These are phyloP conservation scores for Termitomyces sp. DNA, from an alignment of 768 basidiomycete species.

Conservation along the genomic window DNA sequence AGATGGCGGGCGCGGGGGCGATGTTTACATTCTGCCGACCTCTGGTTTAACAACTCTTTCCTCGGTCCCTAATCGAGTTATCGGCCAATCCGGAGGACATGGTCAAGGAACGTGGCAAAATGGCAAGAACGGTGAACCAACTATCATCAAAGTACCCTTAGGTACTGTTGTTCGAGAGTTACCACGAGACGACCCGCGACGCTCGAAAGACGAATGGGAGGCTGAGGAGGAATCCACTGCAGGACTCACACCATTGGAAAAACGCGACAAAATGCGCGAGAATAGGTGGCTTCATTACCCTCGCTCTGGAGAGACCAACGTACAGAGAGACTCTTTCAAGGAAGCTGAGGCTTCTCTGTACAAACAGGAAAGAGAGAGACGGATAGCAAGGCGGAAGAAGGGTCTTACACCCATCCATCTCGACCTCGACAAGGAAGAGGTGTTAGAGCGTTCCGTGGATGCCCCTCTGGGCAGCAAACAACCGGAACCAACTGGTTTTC, in stretches of 20 bases:
- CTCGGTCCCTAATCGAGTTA: constrained; percentile 63
- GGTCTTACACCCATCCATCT: constrained; percentile 46
- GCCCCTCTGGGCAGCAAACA: constrained; percentile 63
- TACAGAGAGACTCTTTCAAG: constrained; percentile 61
- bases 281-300: constrained; percentile 84
- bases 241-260: constrained; percentile 44
- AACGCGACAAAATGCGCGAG: constrained; percentile 57
- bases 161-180: constrained; percentile 89
- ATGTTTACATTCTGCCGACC: constrained; percentile 81
- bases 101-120: constrained; percentile 89
- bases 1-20: constrained; percentile 85
- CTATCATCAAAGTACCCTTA: constrained; percentile 78
- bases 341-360: constrained; percentile 64
- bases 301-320: constrained; percentile 55
- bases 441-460: constrained; percentile 40
- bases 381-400: constrained; percentile 43
- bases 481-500: constrained; percentile 51
- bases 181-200: constrained; percentile 58
- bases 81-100: constrained; percentile 61
- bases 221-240: constrained; percentile 60
- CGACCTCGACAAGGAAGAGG: constrained; percentile 58
- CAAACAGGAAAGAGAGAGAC: constrained; percentile 58
- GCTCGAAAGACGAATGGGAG: constrained; percentile 69
- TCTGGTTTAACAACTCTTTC: constrained; percentile 76
- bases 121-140: constrained; percentile 70